These are phyloP conservation scores for Rutstroemia sp. DNA, from an alignment of 2,329 filamentous ascomycete species.

Conservation along the genomic window DNA sequence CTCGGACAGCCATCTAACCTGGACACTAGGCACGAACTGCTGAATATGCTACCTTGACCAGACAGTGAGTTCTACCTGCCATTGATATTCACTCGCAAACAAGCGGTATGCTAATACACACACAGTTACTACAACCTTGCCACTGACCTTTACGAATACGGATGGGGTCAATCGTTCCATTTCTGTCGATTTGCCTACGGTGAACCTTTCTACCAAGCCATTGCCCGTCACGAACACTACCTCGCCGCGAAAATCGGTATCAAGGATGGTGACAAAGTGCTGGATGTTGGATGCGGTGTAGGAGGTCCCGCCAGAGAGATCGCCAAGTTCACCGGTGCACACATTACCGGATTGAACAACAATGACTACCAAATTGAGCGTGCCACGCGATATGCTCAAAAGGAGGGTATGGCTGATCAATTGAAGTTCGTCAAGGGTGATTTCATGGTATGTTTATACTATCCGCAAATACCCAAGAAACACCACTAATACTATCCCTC, in stretches of 20 bases:
- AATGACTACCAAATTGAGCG: slow-evolving; percentile 98
- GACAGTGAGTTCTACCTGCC: slow-evolving; percentile 59
- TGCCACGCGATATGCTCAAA: slow-evolving; percentile 74
- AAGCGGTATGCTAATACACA: slow-evolving; percentile 14
- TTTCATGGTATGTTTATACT: slow-evolving; percentile 62
- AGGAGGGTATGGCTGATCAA: slow-evolving; percentile 74
- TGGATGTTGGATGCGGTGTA: slow-evolving; percentile 96
- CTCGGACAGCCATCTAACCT: neutral
- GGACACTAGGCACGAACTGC: slow-evolving; percentile 6
- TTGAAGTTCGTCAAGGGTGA: slow-evolving; percentile 88
- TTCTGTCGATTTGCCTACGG: slow-evolving; percentile 88
- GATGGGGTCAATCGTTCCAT: slow-evolving; percentile 94
- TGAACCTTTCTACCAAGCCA: slow-evolving; percentile 84
- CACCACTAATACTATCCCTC: neutral
- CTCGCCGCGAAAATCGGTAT: slow-evolving; percentile 85
- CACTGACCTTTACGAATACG: slow-evolving; percentile 95
- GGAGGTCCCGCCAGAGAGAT: slow-evolving; percentile 94
- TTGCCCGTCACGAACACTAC: slow-evolving; percentile 96
- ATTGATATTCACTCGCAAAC: neutral
- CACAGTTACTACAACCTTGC: slow-evolving; percentile 88
- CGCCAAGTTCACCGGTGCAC: slow-evolving; percentile 85
- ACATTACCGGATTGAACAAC: slow-evolving; percentile 93
- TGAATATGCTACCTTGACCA: slow-evolving; percentile 87
- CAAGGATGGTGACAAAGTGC: slow-evolving; percentile 76
- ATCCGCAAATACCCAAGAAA: neutral